Base-by-base conservation (phyloP, 2,329 filamentous ascomycete species). In the Mycosphaerella sp. region DNA sequence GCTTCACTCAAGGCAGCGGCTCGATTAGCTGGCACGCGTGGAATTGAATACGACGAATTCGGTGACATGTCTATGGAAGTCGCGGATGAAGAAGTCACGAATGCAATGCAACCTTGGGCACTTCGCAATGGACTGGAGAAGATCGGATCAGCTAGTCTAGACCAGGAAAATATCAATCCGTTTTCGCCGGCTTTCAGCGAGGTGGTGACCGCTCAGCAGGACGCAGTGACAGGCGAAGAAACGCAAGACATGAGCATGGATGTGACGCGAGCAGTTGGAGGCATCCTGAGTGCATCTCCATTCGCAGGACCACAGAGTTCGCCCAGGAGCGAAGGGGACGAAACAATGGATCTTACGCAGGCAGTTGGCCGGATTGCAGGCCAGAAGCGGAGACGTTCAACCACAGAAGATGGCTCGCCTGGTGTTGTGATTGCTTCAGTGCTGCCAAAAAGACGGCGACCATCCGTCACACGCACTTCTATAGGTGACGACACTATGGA, bases 221-320 rank as follows among this genome's bases (percentile, higher is more conserved):
- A 59, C 4, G 61, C 59, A 4, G 60, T 61, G 17, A 56, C 55
- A 21, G 67, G 68, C 52, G 70, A 74, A 45, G 64, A 75, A 18
- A 75, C 78, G 10, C 73, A 74, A 10, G 87, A 90, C 35, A 84
- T 94, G 76, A 93, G 88, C 17, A 96, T 97, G 91, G 91, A 97
- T 61, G 87, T 96, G 6, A 96, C 91, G 1, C 82, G 81, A 49
- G 87, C 82, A 7, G 75, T 95, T 47, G 91, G 91, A 7, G 80
- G 84, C 2, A 96, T 97, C 48, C 69, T 95, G 16, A 72, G 77
- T 4, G 75, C 70, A 28, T 62, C 68, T 44, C 48, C 59, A 39
- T 41, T 41, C 32, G 43, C 56, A 62, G 44, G 64, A 58, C 60
- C 59, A 3, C 64, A 66, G 34, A 68, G 66, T 54, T 70, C 73